phyloP scores from a whole-genome alignment of 305 asterid genomes.

The Rubia tinctorum region DNA sequence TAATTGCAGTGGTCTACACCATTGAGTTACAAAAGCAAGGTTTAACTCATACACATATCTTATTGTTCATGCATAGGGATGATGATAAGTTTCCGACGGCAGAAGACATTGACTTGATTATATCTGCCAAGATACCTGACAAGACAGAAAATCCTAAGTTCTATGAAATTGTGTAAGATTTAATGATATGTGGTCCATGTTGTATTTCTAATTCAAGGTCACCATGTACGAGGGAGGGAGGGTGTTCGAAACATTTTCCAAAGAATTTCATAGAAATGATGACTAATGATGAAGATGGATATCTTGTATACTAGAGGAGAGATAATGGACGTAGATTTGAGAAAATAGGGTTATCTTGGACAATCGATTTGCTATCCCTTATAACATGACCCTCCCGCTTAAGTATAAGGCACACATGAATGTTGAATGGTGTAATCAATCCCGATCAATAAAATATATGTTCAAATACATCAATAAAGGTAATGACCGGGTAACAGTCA shows the following conservation, averaged over 20 bases:
- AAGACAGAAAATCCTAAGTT: neutral
- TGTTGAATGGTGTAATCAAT: neutral
- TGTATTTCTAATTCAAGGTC: neutral
- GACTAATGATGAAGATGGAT: neutral
- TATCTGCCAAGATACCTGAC: neutral
- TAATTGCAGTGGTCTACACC: neutral
- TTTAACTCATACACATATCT: neutral
- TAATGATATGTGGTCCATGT: slow-evolving; percentile 1
- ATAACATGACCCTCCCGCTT: neutral
- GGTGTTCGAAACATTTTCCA: neutral
- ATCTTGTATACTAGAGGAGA: neutral
- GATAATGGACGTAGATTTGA: neutral
- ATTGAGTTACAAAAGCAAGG: no score
- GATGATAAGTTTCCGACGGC: neutral
- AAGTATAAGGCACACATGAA: neutral
- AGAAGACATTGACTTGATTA: neutral
- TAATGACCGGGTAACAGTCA: neutral
- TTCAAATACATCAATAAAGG: neutral
- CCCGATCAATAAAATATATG: neutral
- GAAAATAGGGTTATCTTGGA: neutral
- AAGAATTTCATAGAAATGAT: neutral
- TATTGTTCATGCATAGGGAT: neutral
- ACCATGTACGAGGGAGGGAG: neutral
- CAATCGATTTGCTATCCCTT: neutral
- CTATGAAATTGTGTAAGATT: neutral